Evolutionary conservation across 2,329 filamentous ascomycete genomes (phyloP).

Genomic region (Rachicladosporium sp.): DNA sequence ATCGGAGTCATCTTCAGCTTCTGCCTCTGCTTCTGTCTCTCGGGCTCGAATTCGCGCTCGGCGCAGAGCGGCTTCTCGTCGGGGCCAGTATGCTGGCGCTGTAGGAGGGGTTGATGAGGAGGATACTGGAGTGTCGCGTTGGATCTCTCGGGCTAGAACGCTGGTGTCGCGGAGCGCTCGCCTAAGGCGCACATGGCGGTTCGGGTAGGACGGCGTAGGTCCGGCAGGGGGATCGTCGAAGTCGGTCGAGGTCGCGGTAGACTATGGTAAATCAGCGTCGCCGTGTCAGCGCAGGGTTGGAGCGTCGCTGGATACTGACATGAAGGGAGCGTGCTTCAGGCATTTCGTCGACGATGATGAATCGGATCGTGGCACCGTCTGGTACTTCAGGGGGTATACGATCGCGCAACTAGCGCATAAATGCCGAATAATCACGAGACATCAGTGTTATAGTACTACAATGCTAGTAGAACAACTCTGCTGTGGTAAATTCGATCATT

Average conservation of each 20-base stretch:
- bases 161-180: constrained; percentile 22
- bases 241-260: not conserved
- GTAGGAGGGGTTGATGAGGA: not conserved
- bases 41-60: not conserved
- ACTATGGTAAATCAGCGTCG: too few species aligned
- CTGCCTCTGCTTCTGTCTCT: constrained; percentile 5
- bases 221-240: constrained; percentile 32
- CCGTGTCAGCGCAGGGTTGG: too few species aligned
- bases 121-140: not conserved
- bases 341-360: too few species aligned
- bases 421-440: too few species aligned
- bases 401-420: too few species aligned
- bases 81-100: constrained; percentile 1
- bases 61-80: not conserved
- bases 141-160: constrained; percentile 15
- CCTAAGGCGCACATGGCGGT: constrained; percentile 22
- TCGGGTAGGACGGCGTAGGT: constrained; percentile 12
- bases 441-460: too few species aligned
- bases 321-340: too few species aligned
- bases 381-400: too few species aligned
- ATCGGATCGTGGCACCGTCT: too few species aligned
- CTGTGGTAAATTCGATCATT: too few species aligned
- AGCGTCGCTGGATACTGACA: too few species aligned
- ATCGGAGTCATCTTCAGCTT: constrained; percentile 3
- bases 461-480: too few species aligned